Percentiles rank a stretch among this genome's conserved stretches.
These are phyloP conservation scores for Claviceps cyperi DNA, from an alignment of 2,329 filamentous ascomycete genomes.

Conservation along the genomic window DNA sequence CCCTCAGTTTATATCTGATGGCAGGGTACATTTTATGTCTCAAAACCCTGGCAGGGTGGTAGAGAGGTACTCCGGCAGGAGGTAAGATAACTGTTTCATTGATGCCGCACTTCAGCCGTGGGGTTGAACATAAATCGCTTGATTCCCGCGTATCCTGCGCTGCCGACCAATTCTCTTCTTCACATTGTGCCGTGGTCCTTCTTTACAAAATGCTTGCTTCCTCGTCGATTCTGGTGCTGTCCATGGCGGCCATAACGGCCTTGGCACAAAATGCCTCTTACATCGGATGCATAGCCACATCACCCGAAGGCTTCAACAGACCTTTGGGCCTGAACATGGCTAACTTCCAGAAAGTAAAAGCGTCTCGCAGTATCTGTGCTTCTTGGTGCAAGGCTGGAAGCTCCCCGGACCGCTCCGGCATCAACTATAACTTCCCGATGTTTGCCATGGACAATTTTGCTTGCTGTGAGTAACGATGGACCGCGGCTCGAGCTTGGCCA, in stretches of 20 bases:
- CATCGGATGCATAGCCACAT: background rate
- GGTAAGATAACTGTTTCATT: no score
- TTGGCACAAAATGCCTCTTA: background rate
- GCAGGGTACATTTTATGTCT: no score
- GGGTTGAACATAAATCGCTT: no score
- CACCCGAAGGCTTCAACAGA: background rate
- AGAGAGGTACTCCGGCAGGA: no score
- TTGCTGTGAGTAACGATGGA: background rate
- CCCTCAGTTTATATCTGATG: no score
- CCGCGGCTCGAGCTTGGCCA: no score
- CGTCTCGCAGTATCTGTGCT: background rate
- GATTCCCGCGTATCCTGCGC: no score
- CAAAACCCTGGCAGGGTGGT: no score
- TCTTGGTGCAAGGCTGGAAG: background rate
- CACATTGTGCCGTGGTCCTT: background rate
- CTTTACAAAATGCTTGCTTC: background rate
- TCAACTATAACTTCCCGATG: background rate
- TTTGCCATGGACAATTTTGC: background rate
- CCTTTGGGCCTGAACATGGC: background rate
- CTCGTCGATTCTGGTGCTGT: background rate
- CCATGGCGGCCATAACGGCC: background rate
- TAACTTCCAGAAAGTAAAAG: background rate
- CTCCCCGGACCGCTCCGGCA: background rate
- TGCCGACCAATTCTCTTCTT: no score
- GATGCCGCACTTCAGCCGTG: no score